Percentiles rank a stretch among this genome's conserved stretches.
Conservation (phyloP, 1,139 yeast genomes). For the Protomyces inundatus region DNA sequence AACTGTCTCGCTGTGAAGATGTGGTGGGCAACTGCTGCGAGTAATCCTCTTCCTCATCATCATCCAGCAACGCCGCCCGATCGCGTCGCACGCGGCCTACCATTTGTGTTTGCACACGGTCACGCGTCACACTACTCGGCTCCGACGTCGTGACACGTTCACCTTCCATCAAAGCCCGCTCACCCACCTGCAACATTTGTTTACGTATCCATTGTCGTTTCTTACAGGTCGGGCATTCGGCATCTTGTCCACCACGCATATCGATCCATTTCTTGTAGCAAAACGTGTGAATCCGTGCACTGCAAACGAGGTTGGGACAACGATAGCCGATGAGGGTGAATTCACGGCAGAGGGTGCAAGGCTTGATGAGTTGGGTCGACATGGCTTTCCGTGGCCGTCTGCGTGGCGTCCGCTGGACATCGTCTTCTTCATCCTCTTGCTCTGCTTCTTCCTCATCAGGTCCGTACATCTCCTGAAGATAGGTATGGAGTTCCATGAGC, state of each 20-base stretch:
- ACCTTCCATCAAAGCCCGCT: not conserved
- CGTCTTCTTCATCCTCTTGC: conserved; percentile 13
- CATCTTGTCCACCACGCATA: not conserved
- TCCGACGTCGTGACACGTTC: too few relatives aligned
- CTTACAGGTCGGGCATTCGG: not conserved
- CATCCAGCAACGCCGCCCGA: not conserved
- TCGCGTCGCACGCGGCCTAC: too few relatives aligned
- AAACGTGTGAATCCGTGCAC: conserved; percentile 1
- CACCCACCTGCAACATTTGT: not conserved
- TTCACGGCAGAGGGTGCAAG: not conserved
- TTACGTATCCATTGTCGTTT: not conserved
- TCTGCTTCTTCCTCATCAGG: not conserved
- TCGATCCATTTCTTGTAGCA: conserved; percentile 5
- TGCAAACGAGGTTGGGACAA: conserved; percentile 16
- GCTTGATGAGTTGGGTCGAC: not conserved
- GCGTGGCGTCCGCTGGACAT: not conserved
- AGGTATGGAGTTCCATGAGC: conserved; percentile 21
- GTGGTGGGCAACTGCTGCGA: not conserved
- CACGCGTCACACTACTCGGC: too few relatives aligned
- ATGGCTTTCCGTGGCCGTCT: conserved; percentile 7
- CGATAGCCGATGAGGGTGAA: conserved; percentile 12
- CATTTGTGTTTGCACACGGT: too few relatives aligned
- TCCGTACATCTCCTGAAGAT: conserved; percentile 9
- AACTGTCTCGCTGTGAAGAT: too few relatives aligned
- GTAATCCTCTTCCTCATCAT: not conserved